A percentile compares a stretch with the other conserved stretches of the same genome.
phyloP scores from a whole-genome alignment of 257 asterid genomes.

The Solanum chilense region DNA sequence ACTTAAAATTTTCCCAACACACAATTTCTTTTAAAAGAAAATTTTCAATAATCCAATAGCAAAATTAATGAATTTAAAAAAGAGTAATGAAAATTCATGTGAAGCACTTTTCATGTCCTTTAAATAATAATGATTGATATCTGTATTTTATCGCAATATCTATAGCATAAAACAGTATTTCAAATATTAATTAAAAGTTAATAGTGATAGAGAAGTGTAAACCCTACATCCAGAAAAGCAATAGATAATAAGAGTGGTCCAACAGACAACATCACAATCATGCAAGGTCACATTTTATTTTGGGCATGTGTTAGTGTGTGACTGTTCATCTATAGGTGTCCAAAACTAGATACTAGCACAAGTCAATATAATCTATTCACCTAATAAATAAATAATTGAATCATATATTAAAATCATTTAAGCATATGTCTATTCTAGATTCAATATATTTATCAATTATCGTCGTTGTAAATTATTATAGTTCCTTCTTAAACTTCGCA shows the following conservation, averaged over 20 bases:
- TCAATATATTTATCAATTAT: not conserved
- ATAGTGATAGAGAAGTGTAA: not conserved
- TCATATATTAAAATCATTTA: not conserved
- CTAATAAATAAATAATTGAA: not conserved
- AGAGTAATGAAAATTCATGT: not conserved
- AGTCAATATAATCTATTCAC: not conserved
- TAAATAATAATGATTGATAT: too few species aligned
- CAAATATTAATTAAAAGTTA: not conserved
- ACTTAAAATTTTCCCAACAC: not conserved
- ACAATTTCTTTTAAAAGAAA: not conserved
- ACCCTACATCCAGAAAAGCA: not conserved
- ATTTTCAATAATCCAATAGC: not conserved
- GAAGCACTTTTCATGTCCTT: too few species aligned
- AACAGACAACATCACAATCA: not conserved
- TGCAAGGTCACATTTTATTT: not conserved
- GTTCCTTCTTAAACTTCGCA: not conserved
- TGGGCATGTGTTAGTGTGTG: not conserved
- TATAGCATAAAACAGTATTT: too few species aligned
- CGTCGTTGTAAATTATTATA: not conserved
- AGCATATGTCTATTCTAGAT: not conserved
- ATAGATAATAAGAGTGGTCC: constrained; percentile 7
- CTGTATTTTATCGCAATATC: not conserved
- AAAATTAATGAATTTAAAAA: not conserved
- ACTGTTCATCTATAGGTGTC: not conserved
- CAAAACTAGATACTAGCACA: not conserved